phyloP scores from a whole-genome alignment of 495 filamentous ascomycete species.

The Neurospora sp. region DNA sequence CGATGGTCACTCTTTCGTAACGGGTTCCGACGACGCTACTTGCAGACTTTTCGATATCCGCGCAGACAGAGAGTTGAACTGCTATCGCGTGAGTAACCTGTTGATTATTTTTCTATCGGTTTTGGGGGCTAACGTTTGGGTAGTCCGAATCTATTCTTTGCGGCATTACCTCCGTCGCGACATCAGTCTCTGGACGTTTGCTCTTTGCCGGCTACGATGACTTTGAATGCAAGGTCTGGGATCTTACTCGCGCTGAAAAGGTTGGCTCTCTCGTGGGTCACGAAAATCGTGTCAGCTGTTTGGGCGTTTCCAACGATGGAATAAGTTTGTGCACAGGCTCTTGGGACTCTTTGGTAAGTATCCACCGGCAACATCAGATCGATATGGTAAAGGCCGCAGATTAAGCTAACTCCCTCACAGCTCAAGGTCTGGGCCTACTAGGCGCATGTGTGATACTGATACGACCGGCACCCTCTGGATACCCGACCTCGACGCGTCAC shows the following conservation, averaged over 20 bases:
- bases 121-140: constrained; percentile 12
- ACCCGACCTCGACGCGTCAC: constrained; percentile 19
- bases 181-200: constrained; percentile 91
- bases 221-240: constrained; percentile 99
- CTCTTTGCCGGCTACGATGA: constrained; percentile 98
- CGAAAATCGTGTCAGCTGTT: constrained; percentile 96
- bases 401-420: constrained; percentile 36
- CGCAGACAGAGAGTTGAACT: constrained; percentile 91
- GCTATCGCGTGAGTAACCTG: constrained; percentile 67
- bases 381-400: neutral
- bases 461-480: constrained; percentile 20
- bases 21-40: constrained; percentile 94
- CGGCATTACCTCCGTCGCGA: constrained; percentile 96
- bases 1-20: constrained; percentile 96
- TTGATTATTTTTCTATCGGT: neutral
- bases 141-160: constrained; percentile 96
- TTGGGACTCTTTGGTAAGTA: constrained; percentile 94
- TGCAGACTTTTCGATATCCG: constrained; percentile 97
- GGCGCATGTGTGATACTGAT: constrained; percentile 13
- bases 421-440: constrained; percentile 82
- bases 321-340: constrained; percentile 99
- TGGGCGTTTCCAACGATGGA: constrained; percentile 96
- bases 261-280: constrained; percentile 93
- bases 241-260: constrained; percentile 91
- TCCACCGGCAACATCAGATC: neutral